These are phyloP conservation scores for Annona cherimola DNA, from an alignment of 164 flowering plant genomes.

Conservation along the genomic window DNA sequence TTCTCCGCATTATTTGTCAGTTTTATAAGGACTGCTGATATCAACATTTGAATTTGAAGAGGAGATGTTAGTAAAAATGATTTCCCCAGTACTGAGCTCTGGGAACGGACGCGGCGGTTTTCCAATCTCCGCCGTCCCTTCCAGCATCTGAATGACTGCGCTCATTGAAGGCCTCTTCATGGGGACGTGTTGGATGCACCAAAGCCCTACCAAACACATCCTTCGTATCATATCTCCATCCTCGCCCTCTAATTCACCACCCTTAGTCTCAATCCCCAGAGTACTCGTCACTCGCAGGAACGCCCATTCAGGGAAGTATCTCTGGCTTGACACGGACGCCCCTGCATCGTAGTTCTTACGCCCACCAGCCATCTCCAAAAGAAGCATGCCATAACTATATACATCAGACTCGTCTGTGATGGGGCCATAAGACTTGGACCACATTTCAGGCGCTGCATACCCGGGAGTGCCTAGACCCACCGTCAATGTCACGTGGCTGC, in stretches of 20 bases:
- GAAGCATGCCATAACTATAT: background rate
- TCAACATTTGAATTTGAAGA: too few species aligned
- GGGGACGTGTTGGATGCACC: slow-evolving; percentile 1
- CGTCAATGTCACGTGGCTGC: background rate
- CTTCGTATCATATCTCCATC: background rate
- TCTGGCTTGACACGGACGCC: background rate
- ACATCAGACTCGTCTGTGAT: background rate
- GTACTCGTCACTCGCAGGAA: background rate
- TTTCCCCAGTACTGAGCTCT: background rate
- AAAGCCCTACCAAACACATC: slow-evolving; percentile 1
- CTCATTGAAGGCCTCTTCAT: background rate
- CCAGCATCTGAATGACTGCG: background rate
- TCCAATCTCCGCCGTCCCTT: background rate
- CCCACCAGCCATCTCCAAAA: slow-evolving; percentile 2
- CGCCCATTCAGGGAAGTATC: slow-evolving; percentile 6
- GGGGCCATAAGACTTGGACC: background rate
- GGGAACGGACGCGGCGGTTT: background rate
- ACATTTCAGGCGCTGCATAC: slow-evolving; percentile 7
- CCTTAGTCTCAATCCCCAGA: background rate
- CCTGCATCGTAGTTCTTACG: background rate
- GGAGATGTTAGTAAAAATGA: too few species aligned
- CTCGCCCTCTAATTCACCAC: background rate
- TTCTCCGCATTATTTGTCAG: too few species aligned
- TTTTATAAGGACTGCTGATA: too few species aligned
- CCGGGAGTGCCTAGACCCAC: slow-evolving; percentile 3